Base-by-base conservation (phyloP, 2,329 filamentous ascomycete genomes). In the Penicillium sp. region DNA sequence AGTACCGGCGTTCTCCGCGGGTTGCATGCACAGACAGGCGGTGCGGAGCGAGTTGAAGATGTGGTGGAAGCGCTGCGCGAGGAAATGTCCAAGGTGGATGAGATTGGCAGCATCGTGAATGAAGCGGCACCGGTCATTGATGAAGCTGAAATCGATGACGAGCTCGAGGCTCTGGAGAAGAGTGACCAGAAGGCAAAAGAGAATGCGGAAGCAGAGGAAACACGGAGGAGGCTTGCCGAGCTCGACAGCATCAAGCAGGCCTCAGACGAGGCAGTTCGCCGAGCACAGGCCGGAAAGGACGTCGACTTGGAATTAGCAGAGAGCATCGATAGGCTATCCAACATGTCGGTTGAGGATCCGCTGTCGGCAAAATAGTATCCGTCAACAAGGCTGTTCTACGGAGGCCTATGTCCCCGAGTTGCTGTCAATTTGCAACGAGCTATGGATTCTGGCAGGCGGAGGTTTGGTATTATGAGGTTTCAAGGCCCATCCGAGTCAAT, bases 121-220 rank as follows among this genome's bases (percentile, higher is more conserved):
- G 88, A 93, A 55, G 75, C 71, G 10, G 72, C 70, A 11, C 67
- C 56, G 44, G 68, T 63, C 52, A 74, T 95, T 26, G 88, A 95
- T 65, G 90, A 95, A 62, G 77, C 63, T 16, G 90, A 94, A 65
- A 81, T 97, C 45, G 89, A 96, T 57, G 86, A 91, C 50, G 91
- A 96, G 71, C 77, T 97, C 38, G 85, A 86, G 56, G 83, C 77
- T 3, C 73, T 98, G 71, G 83, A 90, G 69, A 73, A 73, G 60
- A 77, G 79, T 61, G 76, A 80, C 47, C 64, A 60, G 49, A 64
- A 75, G 59, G 73, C 71, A 40, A 65, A 60, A 44, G 72, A 75
- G 52, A 68, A 74, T 54, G 68, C 77, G 49, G 73, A 76, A 32
- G 77, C 77, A 45, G 64, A 69, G 42, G 72, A 74, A 57, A 76